A percentile compares a stretch with the other conserved stretches of the same genome.
Evolutionary conservation across 1,284 basidiomycete species (phyloP).

Genomic region (Agaricales sp.): DNA sequence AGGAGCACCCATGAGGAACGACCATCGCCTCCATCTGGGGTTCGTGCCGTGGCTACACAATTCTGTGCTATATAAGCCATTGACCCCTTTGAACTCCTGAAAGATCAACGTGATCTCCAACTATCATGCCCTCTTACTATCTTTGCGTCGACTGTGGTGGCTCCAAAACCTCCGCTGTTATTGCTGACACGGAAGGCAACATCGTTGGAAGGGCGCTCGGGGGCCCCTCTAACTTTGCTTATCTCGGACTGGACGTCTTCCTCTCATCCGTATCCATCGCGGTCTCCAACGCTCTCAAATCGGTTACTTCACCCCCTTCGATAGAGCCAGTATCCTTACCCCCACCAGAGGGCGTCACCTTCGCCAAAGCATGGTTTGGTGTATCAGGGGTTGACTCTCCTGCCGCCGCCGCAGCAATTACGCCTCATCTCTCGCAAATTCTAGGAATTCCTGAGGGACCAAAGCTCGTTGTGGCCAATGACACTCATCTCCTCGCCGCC

Average conservation of each 20-base stretch:
- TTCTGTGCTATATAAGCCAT: background rate
- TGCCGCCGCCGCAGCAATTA: slow-evolving; percentile 42
- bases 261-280: slow-evolving; percentile 35
- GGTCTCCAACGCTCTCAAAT: slow-evolving; percentile 42
- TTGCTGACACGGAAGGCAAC: slow-evolving; percentile 42
- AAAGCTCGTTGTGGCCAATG: slow-evolving; percentile 55
- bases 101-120: background rate
- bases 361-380: slow-evolving; percentile 67
- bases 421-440: slow-evolving; percentile 39
- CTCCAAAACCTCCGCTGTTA: slow-evolving; percentile 67
- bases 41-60: background rate
- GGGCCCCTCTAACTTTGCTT: slow-evolving; percentile 63
- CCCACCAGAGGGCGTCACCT: slow-evolving; percentile 23
- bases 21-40: background rate
- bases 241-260: slow-evolving; percentile 42
- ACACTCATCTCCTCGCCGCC: slow-evolving; percentile 65
- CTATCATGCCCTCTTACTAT: slow-evolving; percentile 32
- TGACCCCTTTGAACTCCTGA: background rate
- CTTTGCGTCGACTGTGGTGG: slow-evolving; percentile 78
- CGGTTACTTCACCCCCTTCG: slow-evolving; percentile 24
- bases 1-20: background rate
- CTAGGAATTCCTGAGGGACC: slow-evolving; percentile 44
- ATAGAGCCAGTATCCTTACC: slow-evolving; percentile 29
- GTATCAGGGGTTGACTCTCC: slow-evolving; percentile 69
- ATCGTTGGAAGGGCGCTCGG: slow-evolving; percentile 52